Conservation (phyloP, 2,329 filamentous ascomycete species). For the Alternaria sp. region DNA sequence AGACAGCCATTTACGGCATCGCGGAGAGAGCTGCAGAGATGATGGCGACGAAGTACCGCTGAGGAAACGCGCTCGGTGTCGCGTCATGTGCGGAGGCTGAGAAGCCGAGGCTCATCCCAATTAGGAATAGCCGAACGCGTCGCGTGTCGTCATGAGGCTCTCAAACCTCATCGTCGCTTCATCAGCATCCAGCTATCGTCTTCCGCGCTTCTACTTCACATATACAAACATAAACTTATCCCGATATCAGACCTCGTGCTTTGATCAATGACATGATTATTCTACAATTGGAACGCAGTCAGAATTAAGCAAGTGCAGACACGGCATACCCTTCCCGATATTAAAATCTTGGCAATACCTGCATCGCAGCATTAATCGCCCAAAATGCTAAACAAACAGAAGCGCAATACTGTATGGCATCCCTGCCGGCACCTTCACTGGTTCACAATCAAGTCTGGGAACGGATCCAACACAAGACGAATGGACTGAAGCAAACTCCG, state of each 20-base stretch:
- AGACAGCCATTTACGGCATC: conserved; percentile 36
- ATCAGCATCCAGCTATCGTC: background rate
- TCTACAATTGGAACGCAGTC: background rate
- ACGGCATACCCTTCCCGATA: too few species aligned
- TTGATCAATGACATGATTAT: background rate
- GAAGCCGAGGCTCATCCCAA: background rate
- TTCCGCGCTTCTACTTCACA: background rate
- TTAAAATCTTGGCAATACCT: background rate
- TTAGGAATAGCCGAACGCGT: background rate
- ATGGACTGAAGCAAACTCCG: background rate
- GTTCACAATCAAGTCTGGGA: background rate
- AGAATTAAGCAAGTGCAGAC: background rate
- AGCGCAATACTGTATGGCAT: too few species aligned
- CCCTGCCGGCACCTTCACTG: background rate
- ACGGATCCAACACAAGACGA: background rate
- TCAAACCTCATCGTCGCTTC: background rate
- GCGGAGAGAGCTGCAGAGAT: conserved; percentile 31
- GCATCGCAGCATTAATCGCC: background rate
- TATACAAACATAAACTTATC: background rate
- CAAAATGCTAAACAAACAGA: background rate
- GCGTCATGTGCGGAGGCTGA: background rate
- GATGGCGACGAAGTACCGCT: conserved; percentile 16
- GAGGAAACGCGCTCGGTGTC: background rate
- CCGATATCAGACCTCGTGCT: background rate
- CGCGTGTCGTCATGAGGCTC: background rate